A percentile compares a stretch with the other conserved stretches of the same genome.
phyloP scores from a whole-genome alignment of 164 flowering plant species.

The Vitis riparia region DNA sequence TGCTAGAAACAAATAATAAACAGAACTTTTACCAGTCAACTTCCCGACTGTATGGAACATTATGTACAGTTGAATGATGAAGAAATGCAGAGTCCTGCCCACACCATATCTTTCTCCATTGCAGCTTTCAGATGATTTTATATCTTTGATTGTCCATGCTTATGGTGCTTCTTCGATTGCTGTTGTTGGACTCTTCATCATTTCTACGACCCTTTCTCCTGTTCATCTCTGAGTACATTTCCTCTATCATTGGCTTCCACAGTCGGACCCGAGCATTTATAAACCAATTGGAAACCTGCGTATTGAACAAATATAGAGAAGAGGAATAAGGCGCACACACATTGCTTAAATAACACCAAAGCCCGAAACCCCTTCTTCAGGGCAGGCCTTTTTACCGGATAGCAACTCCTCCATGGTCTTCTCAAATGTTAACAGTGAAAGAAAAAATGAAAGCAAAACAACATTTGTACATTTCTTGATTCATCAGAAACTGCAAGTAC shows the following conservation, averaged over 20 bases:
- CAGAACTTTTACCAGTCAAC: no score
- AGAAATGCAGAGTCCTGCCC: no score
- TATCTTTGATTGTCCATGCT: conserved; percentile 23
- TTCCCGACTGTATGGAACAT: neutral
- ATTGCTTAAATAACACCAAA: no score
- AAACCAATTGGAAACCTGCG: conserved; percentile 75
- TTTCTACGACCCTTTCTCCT: conserved; percentile 30
- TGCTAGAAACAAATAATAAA: no score
- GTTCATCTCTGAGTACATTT: conserved; percentile 62
- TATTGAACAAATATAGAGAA: conserved; percentile 1
- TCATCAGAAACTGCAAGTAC: conserved; percentile 27
- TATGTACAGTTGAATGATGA: conserved; percentile 6
- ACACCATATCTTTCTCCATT: no score
- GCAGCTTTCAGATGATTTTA: neutral
- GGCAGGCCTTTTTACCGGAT: no score
- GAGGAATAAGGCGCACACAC: neutral
- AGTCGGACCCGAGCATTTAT: conserved; percentile 63
- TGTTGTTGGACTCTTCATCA: conserved; percentile 19
- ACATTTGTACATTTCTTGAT: neutral
- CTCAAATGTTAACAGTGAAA: no score
- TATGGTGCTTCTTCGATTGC: conserved; percentile 13
- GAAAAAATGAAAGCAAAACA: no score
- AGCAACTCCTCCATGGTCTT: no score
- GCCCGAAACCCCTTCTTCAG: no score
- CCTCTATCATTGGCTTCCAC: conserved; percentile 73